Conservation (phyloP, 495 filamentous ascomycete genomes). For the Recurvomyces mirabilis region DNA sequence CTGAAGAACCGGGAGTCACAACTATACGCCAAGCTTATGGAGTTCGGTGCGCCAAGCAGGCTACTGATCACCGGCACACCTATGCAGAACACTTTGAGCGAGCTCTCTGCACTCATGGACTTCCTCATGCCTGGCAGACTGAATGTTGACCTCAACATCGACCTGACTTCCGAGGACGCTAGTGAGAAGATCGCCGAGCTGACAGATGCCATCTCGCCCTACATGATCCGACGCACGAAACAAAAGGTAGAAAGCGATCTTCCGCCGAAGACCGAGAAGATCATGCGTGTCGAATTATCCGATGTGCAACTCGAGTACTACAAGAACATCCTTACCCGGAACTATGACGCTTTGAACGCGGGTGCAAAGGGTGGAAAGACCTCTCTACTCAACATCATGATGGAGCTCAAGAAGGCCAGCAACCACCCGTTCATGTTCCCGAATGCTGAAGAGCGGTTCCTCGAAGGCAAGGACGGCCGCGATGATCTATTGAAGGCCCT, state of each 20-base stretch:
- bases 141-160: conserved; percentile 77
- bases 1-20: conserved; percentile 93
- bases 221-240: conserved; percentile 93
- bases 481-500: conserved; percentile 83
- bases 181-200: conserved; percentile 60
- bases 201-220: conserved; percentile 67
- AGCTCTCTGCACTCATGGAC: conserved; percentile 83
- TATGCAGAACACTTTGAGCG: conserved; percentile 90
- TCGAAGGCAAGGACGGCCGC: conserved; percentile 56
- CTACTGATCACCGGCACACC: conserved; percentile 95
- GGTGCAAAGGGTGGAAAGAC: conserved; percentile 81
- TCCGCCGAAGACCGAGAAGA: conserved; percentile 94
- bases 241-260: conserved; percentile 92
- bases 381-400: conserved; percentile 96
- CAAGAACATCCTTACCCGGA: conserved; percentile 94
- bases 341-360: conserved; percentile 88
- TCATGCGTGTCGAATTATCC: conserved; percentile 90
- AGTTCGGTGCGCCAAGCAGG: conserved; percentile 72
- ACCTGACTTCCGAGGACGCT: conserved; percentile 58
- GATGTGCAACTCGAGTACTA: conserved; percentile 97
- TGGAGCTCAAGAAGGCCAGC: conserved; percentile 98
- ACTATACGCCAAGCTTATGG: conserved; percentile 71
- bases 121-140: conserved; percentile 89
- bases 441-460: conserved; percentile 76
- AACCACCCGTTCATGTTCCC: conserved; percentile 98